Base-by-base conservation (phyloP, 768 basidiomycete species). In the Pholiota conissans region DNA sequence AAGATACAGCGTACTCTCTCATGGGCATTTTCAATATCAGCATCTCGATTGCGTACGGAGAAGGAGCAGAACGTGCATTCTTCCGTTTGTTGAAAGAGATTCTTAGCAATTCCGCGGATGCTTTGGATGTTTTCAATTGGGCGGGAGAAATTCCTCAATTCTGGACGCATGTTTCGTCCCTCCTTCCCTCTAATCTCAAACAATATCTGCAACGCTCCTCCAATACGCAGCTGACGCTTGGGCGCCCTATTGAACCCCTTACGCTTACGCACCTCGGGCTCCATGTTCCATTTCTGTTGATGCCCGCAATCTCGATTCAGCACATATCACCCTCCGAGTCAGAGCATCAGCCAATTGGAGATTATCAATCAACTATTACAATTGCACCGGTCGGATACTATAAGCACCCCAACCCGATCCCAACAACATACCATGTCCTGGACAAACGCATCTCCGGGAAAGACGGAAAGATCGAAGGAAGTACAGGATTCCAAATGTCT, bases 1-100 rank as follows among this genome's bases (percentile, higher is more conserved):
- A 53, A 28, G 52, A 53, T 28, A 53, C 52, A 11, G 32, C 52
- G 5, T 53, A 53, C 26, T 53, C 52, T 10, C 40, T 53, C 1
- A 53, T 53, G 52, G 52, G 52, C 20, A 42, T 53, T 7, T 40
- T 53, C 6, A 20, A 27, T 7, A 29, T 53, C 4, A 28, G 42
- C 18, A 53, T 53, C 6, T 22, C 52, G 3, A 45, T 30, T 9
- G 52, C 52, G 16, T 53, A 53, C 24, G 52, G 52, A 4, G 52
- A 53, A 27, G 52, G 52, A 8, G 32, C 40, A 4, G 52, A 53
- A 28, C 52, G 52, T 18, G 52, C 52, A 13, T 42, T 53, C 16
- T 30, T 42, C 6, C 52, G 52, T n/a, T 27, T 53, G 9, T 9
- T 53, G 8, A 39, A 40, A 8, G 39, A 53, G 13, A n/a, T 53